Evolutionary conservation across 768 basidiomycete genomes (phyloP).

Genomic region (Amanita rimosa): DNA sequence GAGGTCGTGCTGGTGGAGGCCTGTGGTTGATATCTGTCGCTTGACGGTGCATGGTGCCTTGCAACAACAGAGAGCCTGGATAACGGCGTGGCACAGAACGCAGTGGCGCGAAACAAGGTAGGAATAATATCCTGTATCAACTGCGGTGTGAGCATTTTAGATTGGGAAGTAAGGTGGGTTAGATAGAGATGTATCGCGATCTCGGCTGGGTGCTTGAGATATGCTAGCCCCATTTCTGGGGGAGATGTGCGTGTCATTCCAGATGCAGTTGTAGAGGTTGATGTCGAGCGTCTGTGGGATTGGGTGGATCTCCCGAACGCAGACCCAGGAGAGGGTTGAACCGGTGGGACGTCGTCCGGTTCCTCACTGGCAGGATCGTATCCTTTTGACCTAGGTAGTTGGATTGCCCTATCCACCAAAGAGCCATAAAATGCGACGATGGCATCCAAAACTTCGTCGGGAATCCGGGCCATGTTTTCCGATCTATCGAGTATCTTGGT

Average conservation of each 20-base stretch:
- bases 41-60: constrained; percentile 13
- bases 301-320: neutral
- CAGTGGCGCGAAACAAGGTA: constrained; percentile 59
- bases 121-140: constrained; percentile 47
- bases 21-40: constrained; percentile 12
- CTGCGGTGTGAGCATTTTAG: constrained; percentile 41
- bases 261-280: constrained; percentile 17
- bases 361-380: constrained; percentile 4
- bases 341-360: constrained; percentile 1
- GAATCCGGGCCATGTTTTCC: constrained; percentile 47
- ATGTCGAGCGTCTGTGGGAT: constrained; percentile 8
- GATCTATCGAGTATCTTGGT: constrained; percentile 34
- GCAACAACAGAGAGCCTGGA: constrained; percentile 51
- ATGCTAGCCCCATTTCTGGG: constrained; percentile 11
- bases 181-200: constrained; percentile 54
- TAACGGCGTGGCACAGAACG: constrained; percentile 54
- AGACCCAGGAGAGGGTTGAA: constrained; percentile 3
- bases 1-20: neutral
- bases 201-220: constrained; percentile 43
- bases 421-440: constrained; percentile 50
- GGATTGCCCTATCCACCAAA: constrained; percentile 44
- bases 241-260: constrained; percentile 19
- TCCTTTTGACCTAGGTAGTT: constrained; percentile 14
- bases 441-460: constrained; percentile 44
- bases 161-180: constrained; percentile 45